Conservation (phyloP, 108 stramenopile genomes). For the Cyclotella sp. region DNA sequence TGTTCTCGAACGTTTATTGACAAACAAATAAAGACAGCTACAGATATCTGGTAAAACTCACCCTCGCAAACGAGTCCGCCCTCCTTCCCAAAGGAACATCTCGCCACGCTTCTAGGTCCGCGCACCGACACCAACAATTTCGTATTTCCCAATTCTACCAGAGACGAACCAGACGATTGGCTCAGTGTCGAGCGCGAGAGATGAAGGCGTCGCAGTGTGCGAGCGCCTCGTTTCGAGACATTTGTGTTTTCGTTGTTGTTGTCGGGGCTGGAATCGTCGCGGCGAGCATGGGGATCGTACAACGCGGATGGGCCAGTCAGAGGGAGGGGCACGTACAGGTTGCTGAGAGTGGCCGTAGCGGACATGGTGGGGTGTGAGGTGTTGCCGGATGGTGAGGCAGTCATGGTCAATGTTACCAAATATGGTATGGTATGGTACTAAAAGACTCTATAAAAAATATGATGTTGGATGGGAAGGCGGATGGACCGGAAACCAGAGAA, state of each 20-base stretch:
- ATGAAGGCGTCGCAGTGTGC: constrained; percentile 59
- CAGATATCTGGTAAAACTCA: background rate
- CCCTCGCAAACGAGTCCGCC: constrained; percentile 37
- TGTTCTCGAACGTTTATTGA: no score
- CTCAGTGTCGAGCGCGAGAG: constrained; percentile 52
- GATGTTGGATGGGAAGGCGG: no score
- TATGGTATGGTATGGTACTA: no score
- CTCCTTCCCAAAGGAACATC: constrained; percentile 27
- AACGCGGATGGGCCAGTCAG: background rate
- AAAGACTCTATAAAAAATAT: no score
- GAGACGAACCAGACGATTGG: constrained; percentile 61
- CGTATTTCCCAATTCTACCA: constrained; percentile 87
- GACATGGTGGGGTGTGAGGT: constrained; percentile 36
- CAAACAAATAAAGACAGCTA: background rate
- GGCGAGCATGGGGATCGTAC: constrained; percentile 37
- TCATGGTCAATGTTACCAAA: no score
- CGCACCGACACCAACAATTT: constrained; percentile 75
- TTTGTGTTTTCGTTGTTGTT: constrained; percentile 18
- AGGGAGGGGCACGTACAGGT: constrained; percentile 76
- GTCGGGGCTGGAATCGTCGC: constrained; percentile 17
- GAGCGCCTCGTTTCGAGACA: constrained; percentile 19
- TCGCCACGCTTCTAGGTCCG: constrained; percentile 51
- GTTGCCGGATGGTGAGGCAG: no score
- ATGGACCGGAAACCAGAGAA: no score
- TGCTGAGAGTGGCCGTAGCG: constrained; percentile 61